phyloP scores from a whole-genome alignment of 768 basidiomycete species.

The Trametes maxima region DNA sequence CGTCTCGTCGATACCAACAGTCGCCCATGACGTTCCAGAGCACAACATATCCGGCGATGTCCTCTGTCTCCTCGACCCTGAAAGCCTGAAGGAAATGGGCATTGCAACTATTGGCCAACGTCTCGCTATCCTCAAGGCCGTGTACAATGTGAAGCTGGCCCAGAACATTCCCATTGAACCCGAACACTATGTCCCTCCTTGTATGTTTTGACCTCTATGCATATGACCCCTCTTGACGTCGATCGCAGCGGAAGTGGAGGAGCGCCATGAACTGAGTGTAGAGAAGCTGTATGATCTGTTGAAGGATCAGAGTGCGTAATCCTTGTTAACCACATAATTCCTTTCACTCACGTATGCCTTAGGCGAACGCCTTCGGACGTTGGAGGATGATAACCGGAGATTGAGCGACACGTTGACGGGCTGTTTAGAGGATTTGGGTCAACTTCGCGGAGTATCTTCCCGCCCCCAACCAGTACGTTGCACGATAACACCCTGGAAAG shows the following conservation, averaged over 20 bases:
- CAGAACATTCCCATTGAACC: conserved; percentile 82
- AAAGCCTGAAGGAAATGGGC: conserved; percentile 83
- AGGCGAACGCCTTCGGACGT: conserved; percentile 67
- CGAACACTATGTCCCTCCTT: conserved; percentile 87
- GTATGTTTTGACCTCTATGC: conserved; percentile 47
- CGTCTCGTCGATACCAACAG: conserved; percentile 15
- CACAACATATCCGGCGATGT: conserved; percentile 93
- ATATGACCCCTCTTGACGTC: not conserved
- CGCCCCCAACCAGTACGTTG: conserved; percentile 13
- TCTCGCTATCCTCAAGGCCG: conserved; percentile 86
- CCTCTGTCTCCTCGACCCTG: conserved; percentile 80
- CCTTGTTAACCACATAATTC: not conserved
- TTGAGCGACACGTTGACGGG: conserved; percentile 63
- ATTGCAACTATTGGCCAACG: conserved; percentile 91
- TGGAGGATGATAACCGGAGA: conserved; percentile 80
- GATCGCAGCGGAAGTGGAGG: conserved; percentile 57
- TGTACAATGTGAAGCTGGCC: conserved; percentile 86
- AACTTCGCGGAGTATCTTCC: conserved; percentile 35
- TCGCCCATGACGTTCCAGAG: conserved; percentile 49
- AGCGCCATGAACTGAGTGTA: conserved; percentile 57
- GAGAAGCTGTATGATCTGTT: conserved; percentile 69
- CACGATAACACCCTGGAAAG: not conserved
- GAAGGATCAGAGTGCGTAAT: conserved; percentile 68
- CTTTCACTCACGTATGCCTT: not conserved
- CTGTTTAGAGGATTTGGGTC: conserved; percentile 65